Evolutionary conservation across 306 rosid genomes (phyloP).

Genomic region (Macrotyloma uniflorum): DNA sequence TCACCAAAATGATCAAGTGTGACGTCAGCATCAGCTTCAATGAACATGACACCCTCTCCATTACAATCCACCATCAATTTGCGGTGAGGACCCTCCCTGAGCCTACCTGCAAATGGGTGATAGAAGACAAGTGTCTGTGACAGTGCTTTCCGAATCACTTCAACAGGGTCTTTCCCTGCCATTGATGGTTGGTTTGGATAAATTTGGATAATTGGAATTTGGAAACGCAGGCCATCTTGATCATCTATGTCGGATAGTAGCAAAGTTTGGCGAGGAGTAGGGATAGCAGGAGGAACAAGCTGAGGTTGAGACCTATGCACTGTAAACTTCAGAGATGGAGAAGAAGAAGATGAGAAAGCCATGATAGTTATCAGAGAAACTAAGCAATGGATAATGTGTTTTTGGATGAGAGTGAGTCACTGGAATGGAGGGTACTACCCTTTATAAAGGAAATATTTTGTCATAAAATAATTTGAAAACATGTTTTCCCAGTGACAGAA

Average conservation of each 20-base stretch:
- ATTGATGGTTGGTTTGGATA: slow-evolving; percentile 11
- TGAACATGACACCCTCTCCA: neutral
- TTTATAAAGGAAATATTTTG: too few relatives aligned
- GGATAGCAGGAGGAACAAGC: neutral
- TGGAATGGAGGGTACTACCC: too few relatives aligned
- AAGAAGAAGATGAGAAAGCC: neutral
- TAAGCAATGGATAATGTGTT: too few relatives aligned
- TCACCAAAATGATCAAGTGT: slow-evolving; percentile 40
- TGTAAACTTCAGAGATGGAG: neutral
- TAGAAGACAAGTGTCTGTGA: slow-evolving; percentile 29
- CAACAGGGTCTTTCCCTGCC: slow-evolving; percentile 21
- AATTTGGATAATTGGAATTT: neutral
- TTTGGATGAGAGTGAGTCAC: too few relatives aligned
- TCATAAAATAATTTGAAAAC: too few relatives aligned
- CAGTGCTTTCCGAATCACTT: neutral
- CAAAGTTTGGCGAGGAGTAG: neutral
- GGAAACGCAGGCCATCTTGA: neutral
- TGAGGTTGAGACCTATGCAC: neutral
- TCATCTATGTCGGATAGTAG: slow-evolving; percentile 30
- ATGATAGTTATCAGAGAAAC: too few relatives aligned
- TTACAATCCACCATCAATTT: slow-evolving; percentile 52
- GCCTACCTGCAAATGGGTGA: slow-evolving; percentile 42
- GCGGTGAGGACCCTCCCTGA: slow-evolving; percentile 25
- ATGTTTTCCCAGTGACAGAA: too few relatives aligned
- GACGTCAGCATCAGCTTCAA: slow-evolving; percentile 6